Percentiles rank a stretch among this genome's conserved stretches.
Evolutionary conservation across 805 yeast species (phyloP).

Genomic region (Candida sonorensis): DNA sequence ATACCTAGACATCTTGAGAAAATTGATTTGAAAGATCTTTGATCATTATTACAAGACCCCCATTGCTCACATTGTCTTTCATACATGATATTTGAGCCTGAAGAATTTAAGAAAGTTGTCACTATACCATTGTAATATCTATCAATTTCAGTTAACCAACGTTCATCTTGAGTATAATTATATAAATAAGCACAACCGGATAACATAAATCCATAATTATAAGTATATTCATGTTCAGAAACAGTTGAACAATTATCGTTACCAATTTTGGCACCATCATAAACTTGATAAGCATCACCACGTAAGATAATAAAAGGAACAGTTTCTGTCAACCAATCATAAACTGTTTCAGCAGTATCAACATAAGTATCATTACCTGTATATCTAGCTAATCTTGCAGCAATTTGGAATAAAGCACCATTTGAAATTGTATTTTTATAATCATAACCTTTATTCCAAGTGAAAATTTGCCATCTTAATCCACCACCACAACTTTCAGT

Average conservation of each 20-base stretch:
- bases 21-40: constrained; percentile 67
- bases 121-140: constrained; percentile 32
- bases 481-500: constrained; percentile 72
- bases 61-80: constrained; percentile 55
- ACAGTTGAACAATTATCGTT: constrained; percentile 40
- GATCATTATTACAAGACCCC: constrained; percentile 61
- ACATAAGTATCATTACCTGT: constrained; percentile 65
- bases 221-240: constrained; percentile 53
- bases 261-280: constrained; percentile 52
- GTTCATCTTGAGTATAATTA: constrained; percentile 44
- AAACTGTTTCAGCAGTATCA: constrained; percentile 67
- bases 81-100: constrained; percentile 37
- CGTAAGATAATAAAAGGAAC: constrained; percentile 19
- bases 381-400: constrained; percentile 78
- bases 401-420: constrained; percentile 82
- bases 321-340: constrained; percentile 49
- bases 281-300: constrained; percentile 31
- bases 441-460: constrained; percentile 91
- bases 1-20: constrained; percentile 57
- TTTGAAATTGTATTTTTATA: constrained; percentile 90
- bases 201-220: constrained; percentile 61
- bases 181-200: constrained; percentile 68
- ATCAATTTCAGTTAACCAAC: constrained; percentile 35
- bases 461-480: constrained; percentile 90
- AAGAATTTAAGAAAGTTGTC: constrained; percentile 39